These are phyloP conservation scores for Mycena sp. DNA, from an alignment of 1,284 basidiomycete genomes.

Conservation along the genomic window DNA sequence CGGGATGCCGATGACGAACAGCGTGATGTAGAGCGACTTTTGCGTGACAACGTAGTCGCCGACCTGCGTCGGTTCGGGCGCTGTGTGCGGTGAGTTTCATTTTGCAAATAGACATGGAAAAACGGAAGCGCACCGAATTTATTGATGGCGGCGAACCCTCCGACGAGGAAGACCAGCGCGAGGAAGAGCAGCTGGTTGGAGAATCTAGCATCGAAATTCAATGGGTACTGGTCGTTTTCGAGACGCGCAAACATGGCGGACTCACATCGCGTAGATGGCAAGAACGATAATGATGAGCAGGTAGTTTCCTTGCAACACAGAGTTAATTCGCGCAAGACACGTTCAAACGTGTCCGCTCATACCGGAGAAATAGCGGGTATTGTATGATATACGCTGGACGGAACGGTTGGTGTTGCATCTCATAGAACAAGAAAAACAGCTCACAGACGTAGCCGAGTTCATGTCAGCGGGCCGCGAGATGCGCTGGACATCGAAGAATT, in stretches of 20 bases:
- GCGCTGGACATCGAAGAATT: constrained; percentile 92
- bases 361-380: constrained; percentile 93
- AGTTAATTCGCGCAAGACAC: constrained; percentile 12
- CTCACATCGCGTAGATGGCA: constrained; percentile 91
- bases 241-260: constrained; percentile 27
- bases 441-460: constrained; percentile 74
- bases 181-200: constrained; percentile 87
- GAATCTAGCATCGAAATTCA: too few relatives aligned
- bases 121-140: constrained; percentile 75
- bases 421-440: constrained; percentile 31
- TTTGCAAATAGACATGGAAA: not conserved
- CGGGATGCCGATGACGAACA: constrained; percentile 83
- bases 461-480: constrained; percentile 84
- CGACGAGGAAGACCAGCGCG: constrained; percentile 89
- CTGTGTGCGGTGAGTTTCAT: constrained; percentile 44
- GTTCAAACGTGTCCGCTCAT: constrained; percentile 29
- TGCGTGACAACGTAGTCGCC: constrained; percentile 85
- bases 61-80: constrained; percentile 82
- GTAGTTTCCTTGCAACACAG: constrained; percentile 76
- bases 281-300: constrained; percentile 83
- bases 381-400: constrained; percentile 89
- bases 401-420: constrained; percentile 1
- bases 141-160: constrained; percentile 92
- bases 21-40: constrained; percentile 81
- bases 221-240: constrained; percentile 1